These are phyloP conservation scores for Pseudogymnoascus sp. DNA, from an alignment of 2,329 filamentous ascomycete genomes.

Conservation along the genomic window DNA sequence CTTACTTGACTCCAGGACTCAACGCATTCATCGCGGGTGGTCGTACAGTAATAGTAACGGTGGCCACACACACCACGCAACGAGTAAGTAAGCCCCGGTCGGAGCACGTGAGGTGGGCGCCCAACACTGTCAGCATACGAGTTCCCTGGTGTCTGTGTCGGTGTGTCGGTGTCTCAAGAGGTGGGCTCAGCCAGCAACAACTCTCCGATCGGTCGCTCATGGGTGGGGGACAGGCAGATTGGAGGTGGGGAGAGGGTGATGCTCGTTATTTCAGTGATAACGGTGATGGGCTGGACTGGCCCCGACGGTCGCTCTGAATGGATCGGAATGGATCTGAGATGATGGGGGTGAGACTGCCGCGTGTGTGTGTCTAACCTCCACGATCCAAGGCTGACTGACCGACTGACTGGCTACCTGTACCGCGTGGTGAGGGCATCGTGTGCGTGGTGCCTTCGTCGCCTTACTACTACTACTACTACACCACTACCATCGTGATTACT, in stretches of 20 bases:
- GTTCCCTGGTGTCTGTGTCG: not conserved
- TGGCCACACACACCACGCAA: not conserved
- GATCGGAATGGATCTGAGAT: too few relatives aligned
- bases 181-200: not conserved
- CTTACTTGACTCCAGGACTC: too few relatives aligned
- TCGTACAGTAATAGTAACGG: too few relatives aligned
- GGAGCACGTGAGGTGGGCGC: not conserved
- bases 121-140: not conserved
- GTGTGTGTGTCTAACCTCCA: not conserved
- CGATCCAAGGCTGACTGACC: too few relatives aligned
- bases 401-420: too few relatives aligned
- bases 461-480: too few relatives aligned
- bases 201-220: too few relatives aligned
- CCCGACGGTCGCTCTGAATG: not conserved
- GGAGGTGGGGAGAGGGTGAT: not conserved
- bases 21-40: too few relatives aligned
- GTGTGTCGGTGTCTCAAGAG: not conserved
- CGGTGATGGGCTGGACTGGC: not conserved
- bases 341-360: not conserved
- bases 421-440: too few relatives aligned
- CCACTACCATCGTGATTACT: too few relatives aligned
- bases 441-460: too few relatives aligned
- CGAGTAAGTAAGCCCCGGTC: not conserved
- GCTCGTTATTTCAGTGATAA: not conserved
- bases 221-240: not conserved